These are phyloP conservation scores for Colletotrichum noveboracense DNA, from an alignment of 2,329 filamentous ascomycete genomes.

Conservation along the genomic window DNA sequence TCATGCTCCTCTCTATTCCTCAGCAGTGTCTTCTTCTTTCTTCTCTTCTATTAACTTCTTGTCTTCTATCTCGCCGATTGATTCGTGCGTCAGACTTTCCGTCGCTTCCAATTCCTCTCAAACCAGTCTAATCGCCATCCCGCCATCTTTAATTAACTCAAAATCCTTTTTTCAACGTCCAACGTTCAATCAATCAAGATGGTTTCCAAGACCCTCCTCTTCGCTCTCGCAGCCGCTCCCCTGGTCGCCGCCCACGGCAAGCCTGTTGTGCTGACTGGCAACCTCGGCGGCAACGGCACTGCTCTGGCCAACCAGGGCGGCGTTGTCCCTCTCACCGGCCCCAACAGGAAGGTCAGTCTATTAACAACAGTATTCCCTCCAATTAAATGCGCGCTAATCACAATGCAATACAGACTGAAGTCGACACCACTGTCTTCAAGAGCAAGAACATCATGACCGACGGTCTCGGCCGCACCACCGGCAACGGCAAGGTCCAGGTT, in stretches of 20 bases:
- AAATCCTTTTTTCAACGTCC: neutral
- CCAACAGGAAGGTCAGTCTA: constrained; percentile 34
- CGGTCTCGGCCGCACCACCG: constrained; percentile 42
- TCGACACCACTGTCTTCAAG: constrained; percentile 50
- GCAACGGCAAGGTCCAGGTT: constrained; percentile 39
- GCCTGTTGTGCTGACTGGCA: constrained; percentile 29
- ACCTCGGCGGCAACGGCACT: constrained; percentile 43
- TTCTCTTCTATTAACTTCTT: neutral
- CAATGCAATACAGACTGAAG: constrained; percentile 35
- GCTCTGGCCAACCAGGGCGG: constrained; percentile 42
- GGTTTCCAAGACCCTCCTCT: constrained; percentile 22
- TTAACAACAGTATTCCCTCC: neutral
- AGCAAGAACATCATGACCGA: constrained; percentile 36
- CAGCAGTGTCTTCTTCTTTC: neutral
- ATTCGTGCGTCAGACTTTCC: constrained; percentile 3
- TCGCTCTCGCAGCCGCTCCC: constrained; percentile 28
- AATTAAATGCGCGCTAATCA: neutral
- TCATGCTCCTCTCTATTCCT: neutral
- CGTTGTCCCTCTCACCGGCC: constrained; percentile 43
- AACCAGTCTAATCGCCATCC: neutral
- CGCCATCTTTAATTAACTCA: neutral
- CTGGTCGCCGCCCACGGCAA: constrained; percentile 35
- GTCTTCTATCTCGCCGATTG: constrained; percentile 11
- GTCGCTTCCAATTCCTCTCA: neutral
- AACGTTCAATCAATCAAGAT: constrained; percentile 7